Evolutionary conservation across 2,329 filamentous ascomycete genomes (phyloP).

Genomic region (Aspergillus brasiliensis): DNA sequence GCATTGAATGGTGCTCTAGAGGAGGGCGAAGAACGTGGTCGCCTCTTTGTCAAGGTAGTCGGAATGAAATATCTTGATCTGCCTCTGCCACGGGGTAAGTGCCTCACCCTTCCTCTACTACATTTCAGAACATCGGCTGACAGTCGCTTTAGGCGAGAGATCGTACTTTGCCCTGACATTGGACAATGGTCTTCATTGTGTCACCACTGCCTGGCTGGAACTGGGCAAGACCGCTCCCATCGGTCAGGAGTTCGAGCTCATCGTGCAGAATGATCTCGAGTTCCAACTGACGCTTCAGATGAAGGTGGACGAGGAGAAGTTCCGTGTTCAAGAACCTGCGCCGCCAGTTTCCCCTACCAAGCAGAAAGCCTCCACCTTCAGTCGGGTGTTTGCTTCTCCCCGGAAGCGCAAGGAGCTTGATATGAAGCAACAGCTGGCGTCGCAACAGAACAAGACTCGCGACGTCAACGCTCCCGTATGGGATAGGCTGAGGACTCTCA

Average conservation of each 20-base stretch:
- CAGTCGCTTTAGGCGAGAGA: constrained; percentile 66
- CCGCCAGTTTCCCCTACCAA: constrained; percentile 61
- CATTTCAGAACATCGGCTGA: constrained; percentile 25
- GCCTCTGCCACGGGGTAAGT: constrained; percentile 83
- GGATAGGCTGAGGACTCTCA: constrained; percentile 82
- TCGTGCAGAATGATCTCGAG: constrained; percentile 96
- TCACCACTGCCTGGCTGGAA: constrained; percentile 94
- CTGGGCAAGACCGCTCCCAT: constrained; percentile 90
- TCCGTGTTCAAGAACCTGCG: constrained; percentile 49
- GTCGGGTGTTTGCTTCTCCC: constrained; percentile 87
- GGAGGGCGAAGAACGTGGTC: constrained; percentile 82
- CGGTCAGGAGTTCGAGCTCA: constrained; percentile 96
- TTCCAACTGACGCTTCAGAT: constrained; percentile 97
- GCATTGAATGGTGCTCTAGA: constrained; percentile 63
- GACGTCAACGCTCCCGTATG: constrained; percentile 63
- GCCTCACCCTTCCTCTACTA: neutral
- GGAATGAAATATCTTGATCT: constrained; percentile 94
- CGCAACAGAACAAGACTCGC: constrained; percentile 70
- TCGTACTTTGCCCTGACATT: constrained; percentile 94
- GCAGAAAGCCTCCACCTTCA: constrained; percentile 84
- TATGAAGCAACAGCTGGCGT: constrained; percentile 77
- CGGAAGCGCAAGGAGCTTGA: constrained; percentile 97
- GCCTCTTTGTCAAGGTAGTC: constrained; percentile 97
- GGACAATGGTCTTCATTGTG: constrained; percentile 97
- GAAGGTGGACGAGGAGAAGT: constrained; percentile 80